phyloP scores from a whole-genome alignment of 345 rosid genomes.

The Nephelium lappaceum region DNA sequence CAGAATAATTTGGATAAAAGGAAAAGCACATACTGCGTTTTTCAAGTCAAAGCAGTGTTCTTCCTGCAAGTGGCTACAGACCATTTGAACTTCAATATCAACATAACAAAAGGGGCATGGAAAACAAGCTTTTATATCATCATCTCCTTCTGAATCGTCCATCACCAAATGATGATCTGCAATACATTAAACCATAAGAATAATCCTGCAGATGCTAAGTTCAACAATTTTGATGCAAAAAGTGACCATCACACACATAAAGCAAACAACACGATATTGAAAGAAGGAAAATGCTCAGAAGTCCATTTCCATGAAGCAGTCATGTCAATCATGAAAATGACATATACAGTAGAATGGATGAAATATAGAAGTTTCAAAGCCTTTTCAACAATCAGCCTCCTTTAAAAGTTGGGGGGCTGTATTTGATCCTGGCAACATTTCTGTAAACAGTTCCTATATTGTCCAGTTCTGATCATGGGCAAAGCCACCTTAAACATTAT shows the following conservation, averaged over 20 bases:
- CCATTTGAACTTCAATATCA: conserved; percentile 45
- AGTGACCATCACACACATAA: neutral
- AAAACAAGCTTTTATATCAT: conserved; percentile 44
- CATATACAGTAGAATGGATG: neutral
- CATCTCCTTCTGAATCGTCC: conserved; percentile 51
- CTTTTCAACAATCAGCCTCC: neutral
- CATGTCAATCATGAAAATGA: neutral
- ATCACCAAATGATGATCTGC: conserved; percentile 31
- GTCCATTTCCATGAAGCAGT: neutral
- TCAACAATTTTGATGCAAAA: conserved; percentile 14
- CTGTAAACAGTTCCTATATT: conserved; percentile 1
- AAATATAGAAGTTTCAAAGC: neutral
- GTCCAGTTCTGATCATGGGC: neutral
- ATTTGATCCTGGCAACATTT: neutral
- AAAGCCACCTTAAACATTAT: neutral
- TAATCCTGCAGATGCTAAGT: neutral
- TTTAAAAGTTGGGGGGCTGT: neutral
- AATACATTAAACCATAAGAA: conserved; percentile 13
- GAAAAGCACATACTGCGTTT: conserved; percentile 50
- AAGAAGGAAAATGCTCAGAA: neutral
- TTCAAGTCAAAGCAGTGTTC: conserved; percentile 66
- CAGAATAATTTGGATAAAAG: conserved; percentile 1
- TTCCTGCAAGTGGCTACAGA: conserved; percentile 58
- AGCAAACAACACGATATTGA: neutral
- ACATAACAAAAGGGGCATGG: conserved; percentile 63